A percentile compares a stretch with the other conserved stretches of the same genome.
Conservation (phyloP, 768 basidiomycete species). For the Mycena rosella region DNA sequence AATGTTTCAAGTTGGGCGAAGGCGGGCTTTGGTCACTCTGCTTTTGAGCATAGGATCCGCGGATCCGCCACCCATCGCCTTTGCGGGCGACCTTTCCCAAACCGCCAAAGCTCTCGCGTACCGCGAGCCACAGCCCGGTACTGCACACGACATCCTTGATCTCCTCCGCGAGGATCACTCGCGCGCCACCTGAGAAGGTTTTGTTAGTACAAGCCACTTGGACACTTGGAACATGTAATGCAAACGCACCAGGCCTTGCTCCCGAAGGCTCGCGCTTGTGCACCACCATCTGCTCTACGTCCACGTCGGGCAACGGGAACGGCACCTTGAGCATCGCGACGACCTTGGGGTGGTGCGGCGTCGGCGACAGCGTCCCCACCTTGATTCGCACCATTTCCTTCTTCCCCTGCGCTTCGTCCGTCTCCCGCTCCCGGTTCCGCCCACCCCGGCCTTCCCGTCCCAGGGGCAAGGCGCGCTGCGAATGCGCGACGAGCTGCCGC, state of each 20-base stretch:
- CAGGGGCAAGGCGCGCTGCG: slow-evolving; percentile 21
- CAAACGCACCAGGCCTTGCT: slow-evolving; percentile 13
- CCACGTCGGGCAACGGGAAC: slow-evolving; percentile 87
- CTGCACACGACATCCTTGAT: slow-evolving; percentile 93
- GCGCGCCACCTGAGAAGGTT: slow-evolving; percentile 47
- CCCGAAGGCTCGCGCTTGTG: slow-evolving; percentile 62
- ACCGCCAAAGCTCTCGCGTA: slow-evolving; percentile 93
- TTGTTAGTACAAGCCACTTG: slow-evolving; percentile 20
- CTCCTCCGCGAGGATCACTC: slow-evolving; percentile 87
- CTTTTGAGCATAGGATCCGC: no score
- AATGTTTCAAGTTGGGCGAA: no score
- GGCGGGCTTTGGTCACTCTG: no score
- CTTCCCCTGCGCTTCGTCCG: slow-evolving; percentile 18
- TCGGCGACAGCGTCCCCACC: slow-evolving; percentile 89
- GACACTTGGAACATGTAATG: no score
- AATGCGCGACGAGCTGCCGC: slow-evolving; percentile 53
- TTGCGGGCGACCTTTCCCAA: slow-evolving; percentile 84
- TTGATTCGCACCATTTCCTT: slow-evolving; percentile 65
- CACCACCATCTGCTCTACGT: slow-evolving; percentile 71
- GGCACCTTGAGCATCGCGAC: slow-evolving; percentile 93
- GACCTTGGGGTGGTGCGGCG: slow-evolving; percentile 96
- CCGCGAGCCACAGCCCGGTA: slow-evolving; percentile 92
- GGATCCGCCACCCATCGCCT: slow-evolving; percentile 83
- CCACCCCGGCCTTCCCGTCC: slow-evolving; percentile 22
- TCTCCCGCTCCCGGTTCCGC: slow-evolving; percentile 16